These are phyloP conservation scores for Galeopsis tetrahit DNA, from an alignment of 257 asterid species.

Conservation along the genomic window DNA sequence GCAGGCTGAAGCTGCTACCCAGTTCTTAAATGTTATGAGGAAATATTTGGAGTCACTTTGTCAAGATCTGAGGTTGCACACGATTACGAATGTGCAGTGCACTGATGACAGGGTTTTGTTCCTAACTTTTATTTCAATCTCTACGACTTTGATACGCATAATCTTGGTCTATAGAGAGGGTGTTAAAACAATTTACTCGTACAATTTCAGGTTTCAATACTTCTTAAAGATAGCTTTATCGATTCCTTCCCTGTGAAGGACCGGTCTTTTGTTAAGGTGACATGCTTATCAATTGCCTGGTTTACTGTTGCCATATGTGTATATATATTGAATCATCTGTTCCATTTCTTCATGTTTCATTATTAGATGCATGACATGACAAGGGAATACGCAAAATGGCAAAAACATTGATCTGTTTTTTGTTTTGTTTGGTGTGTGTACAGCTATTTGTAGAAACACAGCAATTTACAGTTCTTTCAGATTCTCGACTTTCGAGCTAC, in stretches of 20 bases:
- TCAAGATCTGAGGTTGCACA: slow-evolving; percentile 77
- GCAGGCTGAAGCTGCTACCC: slow-evolving; percentile 82
- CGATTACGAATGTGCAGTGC: slow-evolving; percentile 83
- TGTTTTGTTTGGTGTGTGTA: slow-evolving; percentile 33
- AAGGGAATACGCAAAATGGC: not conserved
- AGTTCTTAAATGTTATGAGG: slow-evolving; percentile 61
- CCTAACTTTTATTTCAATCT: slow-evolving; percentile 20
- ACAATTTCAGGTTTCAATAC: slow-evolving; percentile 74
- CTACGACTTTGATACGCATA: not conserved
- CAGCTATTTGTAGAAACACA: slow-evolving; percentile 93
- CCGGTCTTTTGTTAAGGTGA: slow-evolving; percentile 79
- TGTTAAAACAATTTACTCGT: slow-evolving; percentile 31
- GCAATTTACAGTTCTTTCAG: slow-evolving; percentile 71
- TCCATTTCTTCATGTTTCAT: no score
- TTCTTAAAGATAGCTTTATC: slow-evolving; percentile 83
- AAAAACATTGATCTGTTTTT: not conserved
- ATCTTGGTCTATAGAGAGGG: not conserved
- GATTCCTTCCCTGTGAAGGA: slow-evolving; percentile 71
- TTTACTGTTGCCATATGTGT: slow-evolving; percentile 8
- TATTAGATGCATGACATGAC: not conserved
- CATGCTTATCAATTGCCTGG: not conserved
- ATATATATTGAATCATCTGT: not conserved
- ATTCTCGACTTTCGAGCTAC: slow-evolving; percentile 61
- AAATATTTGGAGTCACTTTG: slow-evolving; percentile 77
- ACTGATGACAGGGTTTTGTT: slow-evolving; percentile 69